These are phyloP conservation scores for Quercus phellos DNA, from an alignment of 331 rosid species.

Conservation along the genomic window DNA sequence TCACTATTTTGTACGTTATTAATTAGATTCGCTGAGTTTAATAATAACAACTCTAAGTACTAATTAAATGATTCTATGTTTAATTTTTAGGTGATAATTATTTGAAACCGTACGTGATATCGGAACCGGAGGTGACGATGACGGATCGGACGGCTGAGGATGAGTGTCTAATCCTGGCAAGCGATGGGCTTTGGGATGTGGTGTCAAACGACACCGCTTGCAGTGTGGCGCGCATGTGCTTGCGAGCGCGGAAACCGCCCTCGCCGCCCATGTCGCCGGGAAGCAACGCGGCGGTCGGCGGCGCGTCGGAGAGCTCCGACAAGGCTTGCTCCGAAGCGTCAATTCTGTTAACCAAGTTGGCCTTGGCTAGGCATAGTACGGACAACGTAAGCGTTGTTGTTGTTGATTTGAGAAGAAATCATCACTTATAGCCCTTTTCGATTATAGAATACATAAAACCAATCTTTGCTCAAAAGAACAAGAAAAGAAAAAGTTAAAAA, in stretches of 20 bases:
- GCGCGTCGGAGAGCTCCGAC: slow-evolving; percentile 42
- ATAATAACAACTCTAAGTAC: no score
- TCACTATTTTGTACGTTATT: not conserved
- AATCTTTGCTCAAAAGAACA: not conserved
- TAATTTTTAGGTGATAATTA: slow-evolving; percentile 50
- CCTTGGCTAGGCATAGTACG: slow-evolving; percentile 72
- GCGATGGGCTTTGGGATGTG: slow-evolving; percentile 92
- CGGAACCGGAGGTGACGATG: slow-evolving; percentile 78
- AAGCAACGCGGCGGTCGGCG: not conserved
- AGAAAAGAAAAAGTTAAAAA: no score
- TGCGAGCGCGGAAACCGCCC: slow-evolving; percentile 34
- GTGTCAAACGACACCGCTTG: slow-evolving; percentile 80
- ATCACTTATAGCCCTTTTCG: not conserved
- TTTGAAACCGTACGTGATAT: slow-evolving; percentile 75
- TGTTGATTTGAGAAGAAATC: slow-evolving; percentile 57
- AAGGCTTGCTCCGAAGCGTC: slow-evolving; percentile 78
- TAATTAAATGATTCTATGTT: not conserved
- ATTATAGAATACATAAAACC: not conserved
- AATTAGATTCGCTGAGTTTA: no score
- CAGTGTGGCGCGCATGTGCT: slow-evolving; percentile 63
- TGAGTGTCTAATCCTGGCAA: slow-evolving; percentile 74
- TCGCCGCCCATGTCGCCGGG: slow-evolving; percentile 25
- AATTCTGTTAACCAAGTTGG: slow-evolving; percentile 71
- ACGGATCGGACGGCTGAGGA: slow-evolving; percentile 60
- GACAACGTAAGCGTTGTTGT: slow-evolving; percentile 90